These are phyloP conservation scores for Bisporella sp. DNA, from an alignment of 2,329 filamentous ascomycete species.

Conservation along the genomic window DNA sequence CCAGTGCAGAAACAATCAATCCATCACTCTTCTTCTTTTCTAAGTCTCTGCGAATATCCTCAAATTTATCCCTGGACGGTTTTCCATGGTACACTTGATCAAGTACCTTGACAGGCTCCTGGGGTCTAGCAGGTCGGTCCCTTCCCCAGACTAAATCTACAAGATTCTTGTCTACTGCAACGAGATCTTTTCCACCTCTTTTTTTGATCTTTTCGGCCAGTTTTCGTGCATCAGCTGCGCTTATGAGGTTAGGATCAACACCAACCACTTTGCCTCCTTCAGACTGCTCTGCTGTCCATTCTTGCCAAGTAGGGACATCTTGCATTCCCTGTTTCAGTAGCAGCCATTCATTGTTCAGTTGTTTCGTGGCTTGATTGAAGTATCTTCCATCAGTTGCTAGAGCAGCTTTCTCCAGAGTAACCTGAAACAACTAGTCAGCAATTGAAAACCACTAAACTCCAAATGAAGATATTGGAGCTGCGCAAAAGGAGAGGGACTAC, in stretches of 20 bases:
- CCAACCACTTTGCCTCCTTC: slow-evolving; percentile 81
- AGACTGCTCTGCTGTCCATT: slow-evolving; percentile 87
- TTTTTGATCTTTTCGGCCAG: slow-evolving; percentile 82
- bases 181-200: slow-evolving; percentile 70
- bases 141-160: slow-evolving; percentile 86
- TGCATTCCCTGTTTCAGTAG: slow-evolving; percentile 89
- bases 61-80: slow-evolving; percentile 72
- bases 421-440: too few relatives aligned
- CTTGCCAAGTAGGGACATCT: slow-evolving; percentile 94
- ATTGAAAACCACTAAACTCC: too few relatives aligned
- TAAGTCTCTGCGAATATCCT: slow-evolving; percentile 82
- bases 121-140: slow-evolving; percentile 66
- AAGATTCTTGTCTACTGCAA: slow-evolving; percentile 73
- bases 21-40: slow-evolving; percentile 83
- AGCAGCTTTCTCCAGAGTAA: slow-evolving; percentile 80
- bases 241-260: slow-evolving; percentile 83
- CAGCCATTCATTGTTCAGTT: slow-evolving; percentile 87
- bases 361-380: slow-evolving; percentile 91
- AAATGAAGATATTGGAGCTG: too few relatives aligned
- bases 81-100: slow-evolving; percentile 73
- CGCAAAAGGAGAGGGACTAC: too few relatives aligned
- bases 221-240: slow-evolving; percentile 64
- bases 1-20: slow-evolving; percentile 88
- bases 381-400: slow-evolving; percentile 94
- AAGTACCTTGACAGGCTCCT: slow-evolving; percentile 68